Evolutionary conservation across 192 early-diverging fungal genomes (phyloP).

Genomic region (Dispira simplex): DNA sequence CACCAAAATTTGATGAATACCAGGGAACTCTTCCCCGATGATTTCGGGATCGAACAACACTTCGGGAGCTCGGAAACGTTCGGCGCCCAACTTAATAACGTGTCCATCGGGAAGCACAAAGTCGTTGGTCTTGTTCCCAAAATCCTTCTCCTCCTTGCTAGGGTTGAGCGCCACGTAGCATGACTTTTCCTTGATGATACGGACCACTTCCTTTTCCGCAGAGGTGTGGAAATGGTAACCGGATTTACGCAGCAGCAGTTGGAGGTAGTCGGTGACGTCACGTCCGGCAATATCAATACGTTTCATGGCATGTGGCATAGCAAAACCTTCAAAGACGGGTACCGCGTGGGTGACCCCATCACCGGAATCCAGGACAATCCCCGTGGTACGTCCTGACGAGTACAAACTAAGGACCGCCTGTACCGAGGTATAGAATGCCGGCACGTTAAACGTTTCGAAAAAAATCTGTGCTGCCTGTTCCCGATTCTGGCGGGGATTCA

Average conservation of each 20-base stretch:
- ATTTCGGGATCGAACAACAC: conserved; percentile 91
- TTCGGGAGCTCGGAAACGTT: conserved; percentile 90
- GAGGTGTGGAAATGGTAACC: conserved; percentile 80
- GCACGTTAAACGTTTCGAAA: conserved; percentile 99
- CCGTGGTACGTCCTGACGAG: conserved; percentile 93
- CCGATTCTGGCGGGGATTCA: conserved; percentile 85
- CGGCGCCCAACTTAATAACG: conserved; percentile 71
- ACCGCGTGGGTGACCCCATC: conserved; percentile 94
- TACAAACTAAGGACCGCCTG: conserved; percentile 97
- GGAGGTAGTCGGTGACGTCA: conserved; percentile 87
- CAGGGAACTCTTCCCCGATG: conserved; percentile 82
- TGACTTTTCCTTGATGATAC: conserved; percentile 90
- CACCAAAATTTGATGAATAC: conserved; percentile 84
- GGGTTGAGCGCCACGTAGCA: conserved; percentile 88
- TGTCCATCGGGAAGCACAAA: conserved; percentile 75
- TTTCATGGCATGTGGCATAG: conserved; percentile 84
- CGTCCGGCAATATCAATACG: conserved; percentile 91
- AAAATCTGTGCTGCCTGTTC: conserved; percentile 92
- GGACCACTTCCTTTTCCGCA: conserved; percentile 90
- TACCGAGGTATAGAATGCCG: conserved; percentile 90
- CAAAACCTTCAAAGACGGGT: conserved; percentile 94
- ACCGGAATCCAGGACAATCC: conserved; percentile 89
- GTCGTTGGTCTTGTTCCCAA: conserved; percentile 52
- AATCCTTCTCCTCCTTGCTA: conserved; percentile 87
- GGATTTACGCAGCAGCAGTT: conserved; percentile 80